Base-by-base conservation (phyloP, 805 yeast genomes). In the Yarrowia yakushimensis region DNA sequence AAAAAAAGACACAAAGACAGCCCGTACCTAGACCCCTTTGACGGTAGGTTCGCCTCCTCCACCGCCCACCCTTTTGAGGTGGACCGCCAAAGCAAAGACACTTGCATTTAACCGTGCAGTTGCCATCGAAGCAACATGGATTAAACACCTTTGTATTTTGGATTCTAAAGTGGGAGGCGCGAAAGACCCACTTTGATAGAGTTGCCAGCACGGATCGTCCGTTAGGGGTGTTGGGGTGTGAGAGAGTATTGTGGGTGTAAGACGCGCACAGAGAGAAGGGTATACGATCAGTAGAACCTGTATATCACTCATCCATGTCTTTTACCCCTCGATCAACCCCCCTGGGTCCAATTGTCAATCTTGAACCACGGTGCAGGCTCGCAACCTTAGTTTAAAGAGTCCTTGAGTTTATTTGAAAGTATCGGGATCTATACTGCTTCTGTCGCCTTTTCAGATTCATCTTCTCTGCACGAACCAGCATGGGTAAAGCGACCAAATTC, bases 111-210 rank as follows among this genome's bases (percentile, higher is more conserved):
- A 48, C 37, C 55, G 55, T 48, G 55, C 55, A 48, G 55, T 48
- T 48, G 31, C 55, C 55, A 48, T 48, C 55, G 55, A 48, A 48
- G 55, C 55, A 48, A 48, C 55, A 48, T 48, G 55, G 39, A 45
- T 30, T n/a, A 48, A 33, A 31, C 39, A 22, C 28, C 36, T 30
- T 45, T 45, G 52, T 28, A 45, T 30, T 45, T 45, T 27, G 50
- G 25, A 45, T 43, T 48, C n/a, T 33, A 31, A 48, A 46, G 4
- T 15, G 39, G 22, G 39, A 45, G 52, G 52, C 52, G 52, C 52
- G 36, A 30, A n/a, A 45, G 52, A 45, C 52, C 52, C 52, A 45
- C 52, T 45, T 17, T 45, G 48, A 28, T 45, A 28, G 52, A 45
- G 52, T 45, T 45, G 36, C 20, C 8, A 25, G 27, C 27, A 25